phyloP scores from a whole-genome alignment of 495 filamentous ascomycete species.

The Tirmania nivea region DNA sequence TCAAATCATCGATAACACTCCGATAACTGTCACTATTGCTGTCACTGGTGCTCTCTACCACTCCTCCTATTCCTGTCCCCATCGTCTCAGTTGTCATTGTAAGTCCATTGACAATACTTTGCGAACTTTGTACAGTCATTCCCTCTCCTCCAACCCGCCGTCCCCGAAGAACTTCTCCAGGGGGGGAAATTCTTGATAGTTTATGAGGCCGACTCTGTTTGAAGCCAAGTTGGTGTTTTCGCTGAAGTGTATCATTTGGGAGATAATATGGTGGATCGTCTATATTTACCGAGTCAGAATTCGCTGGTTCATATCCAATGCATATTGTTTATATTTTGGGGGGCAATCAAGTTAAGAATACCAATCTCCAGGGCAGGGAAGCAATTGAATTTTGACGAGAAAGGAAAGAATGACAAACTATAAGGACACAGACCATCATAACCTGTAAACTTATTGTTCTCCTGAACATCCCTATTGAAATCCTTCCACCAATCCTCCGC shows the following conservation, averaged over 20 bases:
- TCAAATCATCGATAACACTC: constrained; percentile 51
- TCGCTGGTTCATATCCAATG: neutral
- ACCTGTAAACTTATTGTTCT: constrained; percentile 14
- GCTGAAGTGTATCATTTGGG: constrained; percentile 2
- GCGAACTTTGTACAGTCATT: neutral
- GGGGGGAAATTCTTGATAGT: neutral
- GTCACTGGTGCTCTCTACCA: constrained; percentile 23
- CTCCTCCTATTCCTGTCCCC: neutral
- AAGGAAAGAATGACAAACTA: neutral
- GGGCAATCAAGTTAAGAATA: no score
- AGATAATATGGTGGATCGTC: constrained; percentile 19
- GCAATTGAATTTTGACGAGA: neutral
- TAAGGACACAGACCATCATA: constrained; percentile 13
- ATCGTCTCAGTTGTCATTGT: neutral
- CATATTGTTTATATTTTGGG: no score
- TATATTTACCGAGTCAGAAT: constrained; percentile 4
- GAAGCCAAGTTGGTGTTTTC: constrained; percentile 1
- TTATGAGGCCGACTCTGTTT: neutral
- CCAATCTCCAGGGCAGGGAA: neutral
- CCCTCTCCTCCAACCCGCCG: neutral
- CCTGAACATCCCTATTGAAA: constrained; percentile 15
- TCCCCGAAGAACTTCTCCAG: neutral
- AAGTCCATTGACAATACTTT: neutral
- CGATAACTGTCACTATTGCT: constrained; percentile 37
- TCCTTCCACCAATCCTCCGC: constrained; percentile 19